These are phyloP conservation scores for Bocquillonia castaneifolia DNA, from an alignment of 441 rosid species.

Conservation along the genomic window DNA sequence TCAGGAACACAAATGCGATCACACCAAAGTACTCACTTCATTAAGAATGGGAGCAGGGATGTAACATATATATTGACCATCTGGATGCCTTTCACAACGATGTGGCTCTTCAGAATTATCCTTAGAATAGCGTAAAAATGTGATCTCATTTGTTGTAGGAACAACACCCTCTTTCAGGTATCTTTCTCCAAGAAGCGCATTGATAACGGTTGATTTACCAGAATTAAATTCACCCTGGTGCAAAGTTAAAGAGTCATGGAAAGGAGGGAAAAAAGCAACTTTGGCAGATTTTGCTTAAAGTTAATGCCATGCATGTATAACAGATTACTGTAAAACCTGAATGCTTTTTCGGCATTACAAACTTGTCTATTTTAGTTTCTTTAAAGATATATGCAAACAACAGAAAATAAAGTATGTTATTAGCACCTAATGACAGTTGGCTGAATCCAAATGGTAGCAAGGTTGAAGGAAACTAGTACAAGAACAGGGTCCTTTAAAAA, in stretches of 20 bases:
- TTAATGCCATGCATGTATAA: conserved; percentile 11
- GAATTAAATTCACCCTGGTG: conserved; percentile 91
- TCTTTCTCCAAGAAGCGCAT: conserved; percentile 92
- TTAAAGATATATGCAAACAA: background rate
- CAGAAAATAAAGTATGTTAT: background rate
- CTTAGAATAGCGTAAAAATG: conserved; percentile 69
- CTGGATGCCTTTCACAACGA: conserved; percentile 82
- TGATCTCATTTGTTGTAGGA: conserved; percentile 93
- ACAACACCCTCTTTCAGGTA: conserved; percentile 86
- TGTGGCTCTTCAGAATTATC: conserved; percentile 55
- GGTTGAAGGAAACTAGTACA: background rate
- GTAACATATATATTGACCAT: conserved; percentile 83
- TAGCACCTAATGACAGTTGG: background rate
- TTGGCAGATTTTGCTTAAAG: conserved; percentile 12
- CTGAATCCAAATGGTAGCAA: conserved; percentile 1
- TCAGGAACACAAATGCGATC: conserved; percentile 12
- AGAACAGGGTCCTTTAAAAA: conserved; percentile 6
- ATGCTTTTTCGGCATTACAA: background rate
- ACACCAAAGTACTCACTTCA: conserved; percentile 53
- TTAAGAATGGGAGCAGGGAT: conserved; percentile 86
- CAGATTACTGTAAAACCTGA: conserved; percentile 6
- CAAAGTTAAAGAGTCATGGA: conserved; percentile 18
- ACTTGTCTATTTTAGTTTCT: background rate
- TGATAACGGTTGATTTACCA: conserved; percentile 89
- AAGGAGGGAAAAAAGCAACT: background rate